These are phyloP conservation scores for Colletotrichum sp. DNA, from an alignment of 2,329 filamentous ascomycete genomes.

Conservation along the genomic window DNA sequence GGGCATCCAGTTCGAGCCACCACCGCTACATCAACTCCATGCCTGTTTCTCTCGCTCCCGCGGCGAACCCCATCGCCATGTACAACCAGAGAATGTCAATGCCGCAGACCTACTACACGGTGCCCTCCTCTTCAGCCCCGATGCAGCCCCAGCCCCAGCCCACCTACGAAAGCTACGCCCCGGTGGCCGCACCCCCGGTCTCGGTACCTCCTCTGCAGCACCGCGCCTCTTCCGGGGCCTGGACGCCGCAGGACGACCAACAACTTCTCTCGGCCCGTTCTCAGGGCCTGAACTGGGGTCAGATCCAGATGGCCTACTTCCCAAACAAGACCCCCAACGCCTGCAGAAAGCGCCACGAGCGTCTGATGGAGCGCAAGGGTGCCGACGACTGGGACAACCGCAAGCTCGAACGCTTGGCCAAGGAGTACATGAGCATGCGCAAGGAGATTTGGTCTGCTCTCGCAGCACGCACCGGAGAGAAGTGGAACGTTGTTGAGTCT, in stretches of 20 bases:
- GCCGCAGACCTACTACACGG: constrained; percentile 43
- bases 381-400: constrained; percentile 80
- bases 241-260: constrained; percentile 77
- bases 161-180: constrained; percentile 45
- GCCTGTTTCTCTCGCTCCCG: constrained; percentile 43
- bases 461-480: constrained; percentile 78
- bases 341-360: constrained; percentile 87
- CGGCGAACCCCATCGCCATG: constrained; percentile 42
- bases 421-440: constrained; percentile 79
- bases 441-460: constrained; percentile 83
- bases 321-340: constrained; percentile 81
- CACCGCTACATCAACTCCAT: constrained; percentile 39
- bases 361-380: constrained; percentile 77
- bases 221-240: constrained; percentile 68
- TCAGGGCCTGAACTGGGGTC: constrained; percentile 81
- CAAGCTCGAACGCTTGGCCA: constrained; percentile 76
- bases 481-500: constrained; percentile 73
- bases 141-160: constrained; percentile 36
- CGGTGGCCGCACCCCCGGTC: constrained; percentile 33
- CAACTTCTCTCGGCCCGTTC: constrained; percentile 74
- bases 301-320: constrained; percentile 79
- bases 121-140: constrained; percentile 37
- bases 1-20: constrained; percentile 42
- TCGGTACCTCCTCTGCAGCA: constrained; percentile 45
- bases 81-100: constrained; percentile 46